Evolutionary conservation across 352 stramenopile genomes (phyloP), one percentile per base, ranked within the genome.

Genomic region (Thalassiosira livingstoniorum): DNA sequence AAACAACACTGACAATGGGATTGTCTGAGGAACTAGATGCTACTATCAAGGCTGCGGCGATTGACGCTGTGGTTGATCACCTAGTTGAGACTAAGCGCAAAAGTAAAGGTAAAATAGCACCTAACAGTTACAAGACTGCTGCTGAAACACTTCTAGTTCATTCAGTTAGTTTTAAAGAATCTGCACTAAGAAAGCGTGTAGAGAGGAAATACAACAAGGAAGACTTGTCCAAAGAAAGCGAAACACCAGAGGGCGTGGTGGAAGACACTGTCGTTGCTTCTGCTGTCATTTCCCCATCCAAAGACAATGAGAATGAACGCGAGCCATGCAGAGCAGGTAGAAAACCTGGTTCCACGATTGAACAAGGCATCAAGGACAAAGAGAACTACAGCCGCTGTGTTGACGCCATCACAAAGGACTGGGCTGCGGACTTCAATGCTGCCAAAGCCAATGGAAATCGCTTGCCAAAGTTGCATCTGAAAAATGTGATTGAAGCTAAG

Each of bases 401-500:
- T 10, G 18, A 10, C 10, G 10, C 42, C 42, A 58, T 58, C 21
- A 58, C 47, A 58, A 58, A 58, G 7, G 47, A 58, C 4, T 58
- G 27, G 21, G 47, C 47, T 23, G 47, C 47, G 27, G 47, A 51
- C 10, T n/a, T 58, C 47, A 58, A 11, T 23, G 47, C 15, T 47
- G 11, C 21, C 21, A 58, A 58, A 58, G n/a, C 47, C 47, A 29
- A 4, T 29, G n/a, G 47, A 58, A n/a, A n/a, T 47, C 47, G 47
- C 11, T 4, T 58, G 10, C 47, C 47, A 25, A 58, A 15, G 11
- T 29, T 5, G n/a, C 27, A 5, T 4, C 21, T 58, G 47, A n/a
- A 7, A 27, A 58, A 58, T 58, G 11, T 58, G 21, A 58, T 58
- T 58, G 11, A 58, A 58, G 4, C 21, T 11, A 58, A 58, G 47